phyloP scores from a whole-genome alignment of 75 land plant genomes.

The Azolla pinnata region DNA sequence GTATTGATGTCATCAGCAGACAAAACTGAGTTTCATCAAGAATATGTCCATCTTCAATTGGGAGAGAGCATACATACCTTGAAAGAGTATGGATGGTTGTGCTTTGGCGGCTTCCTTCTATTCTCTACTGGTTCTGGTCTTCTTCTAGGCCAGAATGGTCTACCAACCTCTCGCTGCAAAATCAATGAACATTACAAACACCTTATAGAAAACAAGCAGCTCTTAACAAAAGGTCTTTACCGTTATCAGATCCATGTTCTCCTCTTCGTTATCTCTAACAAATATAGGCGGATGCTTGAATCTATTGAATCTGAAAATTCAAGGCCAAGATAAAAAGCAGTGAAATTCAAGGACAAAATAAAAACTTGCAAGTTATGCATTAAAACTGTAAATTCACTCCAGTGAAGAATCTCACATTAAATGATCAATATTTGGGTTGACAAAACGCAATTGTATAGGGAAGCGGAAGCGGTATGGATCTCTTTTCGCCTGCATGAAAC shows the following conservation, averaged over 20 bases:
- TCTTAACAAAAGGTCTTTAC: neutral
- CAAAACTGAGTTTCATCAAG: too few relatives aligned
- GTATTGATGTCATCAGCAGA: too few relatives aligned
- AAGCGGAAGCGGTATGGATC: conserved; percentile 99
- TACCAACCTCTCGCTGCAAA: conserved; percentile 73
- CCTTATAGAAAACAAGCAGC: neutral
- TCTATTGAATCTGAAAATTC: conserved; percentile 64
- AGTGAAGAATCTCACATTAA: conserved; percentile 53
- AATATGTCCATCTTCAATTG: too few relatives aligned
- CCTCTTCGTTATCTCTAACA: conserved; percentile 51
- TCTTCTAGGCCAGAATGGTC: conserved; percentile 71
- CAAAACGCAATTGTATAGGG: conserved; percentile 93
- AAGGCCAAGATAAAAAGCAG: neutral
- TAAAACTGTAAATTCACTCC: neutral
- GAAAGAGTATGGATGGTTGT: conserved; percentile 75
- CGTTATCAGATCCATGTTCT: conserved; percentile 8
- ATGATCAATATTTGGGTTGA: conserved; percentile 88
- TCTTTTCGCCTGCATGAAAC: conserved; percentile 92
- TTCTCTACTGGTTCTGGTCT: conserved; percentile 22
- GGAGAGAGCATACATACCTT: conserved; percentile 34
- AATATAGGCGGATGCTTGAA: conserved; percentile 91
- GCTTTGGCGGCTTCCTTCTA: conserved; percentile 23
- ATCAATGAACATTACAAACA: conserved; percentile 5
- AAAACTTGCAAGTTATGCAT: neutral
- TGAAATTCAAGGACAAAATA: neutral